Base-by-base conservation (phyloP, 2,329 filamentous ascomycete species). In the Plectosphaerella sp. region DNA sequence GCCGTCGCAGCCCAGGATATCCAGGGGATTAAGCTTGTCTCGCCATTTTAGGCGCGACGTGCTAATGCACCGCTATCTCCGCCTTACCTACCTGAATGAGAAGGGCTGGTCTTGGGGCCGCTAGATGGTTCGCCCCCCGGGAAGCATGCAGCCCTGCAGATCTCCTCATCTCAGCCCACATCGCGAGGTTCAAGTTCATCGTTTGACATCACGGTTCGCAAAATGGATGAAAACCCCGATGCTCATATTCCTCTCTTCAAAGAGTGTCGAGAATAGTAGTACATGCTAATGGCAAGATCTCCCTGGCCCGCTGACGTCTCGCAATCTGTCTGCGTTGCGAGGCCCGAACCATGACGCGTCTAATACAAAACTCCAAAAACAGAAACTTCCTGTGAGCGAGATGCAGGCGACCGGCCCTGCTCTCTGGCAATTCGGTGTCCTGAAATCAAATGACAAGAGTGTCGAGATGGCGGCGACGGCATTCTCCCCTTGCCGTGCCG, bases 181-280 rank as follows among this genome's bases (percentile, higher is more conserved):
- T 33, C 28, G 28, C 8, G 28, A 33, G 8, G 3, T 33, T 10
- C 28, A 33, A 12, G 8, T 3, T 33, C 28, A 4, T 9, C 4
- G 8, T 33, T 9, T 12, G 28, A 33, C 8, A 33, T 33, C 28
- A 33, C 28, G 8, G 28, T 33, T 2, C 2, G 2, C 2, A 9
- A 33, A 12, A 33, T 33, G 28, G 28, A 33, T 33, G 8, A 3
- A 33, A 33, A 33, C 28, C 28, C 28, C 28, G 28, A 33, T 33
- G 28, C 28, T 33, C 28, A 9, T 10, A 16, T 47, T 47, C 35
- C 22, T 33, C 9, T 36, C 15, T 22, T n/a, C 53, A 63, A 57
- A 47, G 57, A 66, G 57, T 53, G 60, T 62, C 49, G 55, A 62
- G 62, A 65, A 65, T 66, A 59, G 42, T 60, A 56, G 56, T 66